phyloP scores from a whole-genome alignment of 495 filamentous ascomycete genomes.

The Tuber brumale region DNA sequence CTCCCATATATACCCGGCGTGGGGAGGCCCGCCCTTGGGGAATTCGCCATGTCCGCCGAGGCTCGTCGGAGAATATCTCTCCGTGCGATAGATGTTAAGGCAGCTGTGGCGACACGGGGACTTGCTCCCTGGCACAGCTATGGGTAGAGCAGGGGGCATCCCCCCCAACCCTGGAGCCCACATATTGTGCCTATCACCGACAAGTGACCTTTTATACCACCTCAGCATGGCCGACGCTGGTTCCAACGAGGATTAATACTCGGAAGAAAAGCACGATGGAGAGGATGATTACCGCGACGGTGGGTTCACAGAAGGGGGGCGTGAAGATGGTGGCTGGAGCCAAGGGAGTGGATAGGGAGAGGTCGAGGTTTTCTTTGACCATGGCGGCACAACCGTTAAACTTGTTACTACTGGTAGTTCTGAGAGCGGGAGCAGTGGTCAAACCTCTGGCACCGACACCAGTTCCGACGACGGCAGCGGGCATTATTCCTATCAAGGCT shows the following conservation, averaged over 20 bases:
- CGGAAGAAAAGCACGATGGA: slow-evolving; percentile 16
- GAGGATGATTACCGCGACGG: neutral
- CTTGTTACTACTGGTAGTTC: slow-evolving; percentile 1
- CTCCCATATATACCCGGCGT: slow-evolving; percentile 24
- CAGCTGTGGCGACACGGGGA: slow-evolving; percentile 28
- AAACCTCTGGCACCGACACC: slow-evolving; percentile 16
- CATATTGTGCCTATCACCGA: neutral
- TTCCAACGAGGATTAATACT: slow-evolving; percentile 14
- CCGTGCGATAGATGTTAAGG: slow-evolving; percentile 14
- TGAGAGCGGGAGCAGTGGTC: slow-evolving; percentile 4
- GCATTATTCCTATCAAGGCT: slow-evolving; percentile 11
- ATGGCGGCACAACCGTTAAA: slow-evolving; percentile 6
- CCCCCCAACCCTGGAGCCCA: slow-evolving; percentile 8
- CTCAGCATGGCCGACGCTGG: slow-evolving; percentile 8
- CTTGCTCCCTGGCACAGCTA: slow-evolving; percentile 10
- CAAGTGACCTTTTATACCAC: neutral
- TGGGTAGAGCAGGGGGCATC: slow-evolving; percentile 36
- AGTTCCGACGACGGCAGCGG: slow-evolving; percentile 11
- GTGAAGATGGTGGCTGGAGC: slow-evolving; percentile 6
- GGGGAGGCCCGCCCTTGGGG: slow-evolving; percentile 18
- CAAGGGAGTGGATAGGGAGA: slow-evolving; percentile 14
- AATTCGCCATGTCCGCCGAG: neutral
- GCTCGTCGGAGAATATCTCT: neutral
- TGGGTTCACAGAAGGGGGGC: slow-evolving; percentile 11
- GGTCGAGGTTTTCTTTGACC: slow-evolving; percentile 11